These are phyloP conservation scores for Hydrangea macrophylla DNA, from an alignment of 148 eudicot species.

Conservation along the genomic window DNA sequence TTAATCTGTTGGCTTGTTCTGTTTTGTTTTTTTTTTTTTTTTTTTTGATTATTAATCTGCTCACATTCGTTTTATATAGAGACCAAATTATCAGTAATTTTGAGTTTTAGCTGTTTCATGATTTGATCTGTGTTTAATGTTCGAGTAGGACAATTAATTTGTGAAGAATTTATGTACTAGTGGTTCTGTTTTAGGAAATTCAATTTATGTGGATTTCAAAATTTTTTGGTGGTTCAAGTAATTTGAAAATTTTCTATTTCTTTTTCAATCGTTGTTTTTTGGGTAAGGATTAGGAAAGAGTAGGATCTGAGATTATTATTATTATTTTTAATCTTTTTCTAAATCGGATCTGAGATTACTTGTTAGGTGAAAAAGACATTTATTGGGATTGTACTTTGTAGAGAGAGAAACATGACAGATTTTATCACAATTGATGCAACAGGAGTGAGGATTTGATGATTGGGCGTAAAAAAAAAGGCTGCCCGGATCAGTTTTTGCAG, in stretches of 20 bases:
- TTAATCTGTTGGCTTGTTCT: neutral
- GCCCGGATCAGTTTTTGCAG: slow-evolving; percentile 27
- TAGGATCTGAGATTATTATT: no score
- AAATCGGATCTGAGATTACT: neutral
- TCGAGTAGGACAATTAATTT: neutral
- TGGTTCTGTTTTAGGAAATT: neutral
- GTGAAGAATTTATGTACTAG: neutral
- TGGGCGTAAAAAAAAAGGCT: slow-evolving; percentile 20
- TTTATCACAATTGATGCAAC: slow-evolving; percentile 14
- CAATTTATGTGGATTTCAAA: neutral
- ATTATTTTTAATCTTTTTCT: neutral
- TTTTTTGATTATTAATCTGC: neutral
- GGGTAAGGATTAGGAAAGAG: neutral
- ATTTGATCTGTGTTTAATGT: neutral
- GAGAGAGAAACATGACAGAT: neutral
- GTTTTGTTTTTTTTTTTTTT: neutral
- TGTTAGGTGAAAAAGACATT: neutral
- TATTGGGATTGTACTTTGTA: neutral
- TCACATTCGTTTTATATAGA: neutral
- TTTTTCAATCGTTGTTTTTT: no score
- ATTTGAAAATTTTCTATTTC: no score
- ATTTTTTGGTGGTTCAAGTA: neutral
- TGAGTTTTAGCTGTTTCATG: neutral
- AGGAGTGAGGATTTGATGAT: slow-evolving; percentile 16
- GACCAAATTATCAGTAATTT: neutral